Evolutionary conservation across 108 stramenopile genomes (phyloP).

Genomic region (Epithemia pelagica): DNA sequence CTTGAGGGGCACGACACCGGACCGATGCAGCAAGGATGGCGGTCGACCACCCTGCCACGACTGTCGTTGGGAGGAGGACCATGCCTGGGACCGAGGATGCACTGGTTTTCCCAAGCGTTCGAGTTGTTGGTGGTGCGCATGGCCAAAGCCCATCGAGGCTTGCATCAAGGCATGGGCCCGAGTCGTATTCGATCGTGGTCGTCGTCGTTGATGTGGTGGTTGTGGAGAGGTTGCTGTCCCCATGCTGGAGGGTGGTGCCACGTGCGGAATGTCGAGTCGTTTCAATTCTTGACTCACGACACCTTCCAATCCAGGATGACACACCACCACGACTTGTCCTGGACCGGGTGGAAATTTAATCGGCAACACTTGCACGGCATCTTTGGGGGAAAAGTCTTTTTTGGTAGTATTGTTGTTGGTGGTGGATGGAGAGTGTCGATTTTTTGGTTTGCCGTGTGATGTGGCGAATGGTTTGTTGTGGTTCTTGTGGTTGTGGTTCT

Average conservation of each 20-base stretch:
- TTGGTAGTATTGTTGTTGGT: too few species aligned
- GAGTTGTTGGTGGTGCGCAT: not conserved
- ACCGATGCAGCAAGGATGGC: not conserved
- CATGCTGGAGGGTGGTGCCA: not conserved
- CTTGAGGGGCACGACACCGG: slow-evolving; percentile 29
- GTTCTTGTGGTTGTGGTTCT: too few species aligned
- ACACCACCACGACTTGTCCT: slow-evolving; percentile 32
- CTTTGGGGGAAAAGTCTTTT: too few species aligned
- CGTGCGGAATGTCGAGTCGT: slow-evolving; percentile 25
- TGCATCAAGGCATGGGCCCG: not conserved
- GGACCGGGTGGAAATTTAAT: slow-evolving; percentile 1
- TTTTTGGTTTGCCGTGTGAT: too few species aligned
- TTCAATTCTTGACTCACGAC: slow-evolving; percentile 42
- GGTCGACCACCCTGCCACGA: too few species aligned
- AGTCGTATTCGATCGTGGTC: not conserved
- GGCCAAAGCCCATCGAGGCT: not conserved
- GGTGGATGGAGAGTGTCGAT: too few species aligned
- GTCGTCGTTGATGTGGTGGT: too few species aligned
- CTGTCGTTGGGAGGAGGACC: not conserved
- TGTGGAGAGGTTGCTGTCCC: too few species aligned
- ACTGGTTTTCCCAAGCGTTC: not conserved
- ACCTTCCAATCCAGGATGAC: slow-evolving; percentile 64
- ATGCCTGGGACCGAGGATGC: not conserved
- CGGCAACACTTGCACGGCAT: too few species aligned
- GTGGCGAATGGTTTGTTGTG: too few species aligned